Percentiles rank a stretch among this genome's conserved stretches.
Evolutionary conservation across 2,329 filamentous ascomycete genomes (phyloP).

Genomic region (Apiospora pterosperma): DNA sequence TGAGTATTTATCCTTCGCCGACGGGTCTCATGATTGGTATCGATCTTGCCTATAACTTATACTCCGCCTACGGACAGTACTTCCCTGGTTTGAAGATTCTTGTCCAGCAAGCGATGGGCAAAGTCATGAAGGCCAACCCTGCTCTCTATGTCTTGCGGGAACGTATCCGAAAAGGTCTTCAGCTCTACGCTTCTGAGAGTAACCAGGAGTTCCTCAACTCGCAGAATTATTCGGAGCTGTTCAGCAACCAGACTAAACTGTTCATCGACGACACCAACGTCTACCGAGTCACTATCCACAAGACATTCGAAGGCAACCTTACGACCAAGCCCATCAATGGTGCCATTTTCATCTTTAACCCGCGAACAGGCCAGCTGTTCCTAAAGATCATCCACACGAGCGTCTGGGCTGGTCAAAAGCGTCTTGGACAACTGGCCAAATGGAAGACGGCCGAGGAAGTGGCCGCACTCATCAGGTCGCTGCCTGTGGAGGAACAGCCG

Average conservation of each 20-base stretch:
- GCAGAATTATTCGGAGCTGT: slow-evolving; percentile 98
- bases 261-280: slow-evolving; percentile 99
- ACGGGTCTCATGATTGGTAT: slow-evolving; percentile 98
- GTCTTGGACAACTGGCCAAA: slow-evolving; percentile 95
- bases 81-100: slow-evolving; percentile 96
- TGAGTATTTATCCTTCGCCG: slow-evolving; percentile 96
- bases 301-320: slow-evolving; percentile 98
- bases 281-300: slow-evolving; percentile 98
- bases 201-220: slow-evolving; percentile 99
- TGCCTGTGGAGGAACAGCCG: slow-evolving; percentile 96
- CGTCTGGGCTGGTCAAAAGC: slow-evolving; percentile 98
- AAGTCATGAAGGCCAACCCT: slow-evolving; percentile 99
- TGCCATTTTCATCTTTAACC: slow-evolving; percentile 99
- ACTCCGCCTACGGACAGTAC: slow-evolving; percentile 97
- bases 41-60: slow-evolving; percentile 95
- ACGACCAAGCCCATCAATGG: slow-evolving; percentile 99
- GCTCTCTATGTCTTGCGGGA: slow-evolving; percentile 94
- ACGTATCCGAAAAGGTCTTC: slow-evolving; percentile 96
- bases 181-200: slow-evolving; percentile 96
- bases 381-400: slow-evolving; percentile 99
- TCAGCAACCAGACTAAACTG: slow-evolving; percentile 97
- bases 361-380: slow-evolving; percentile 95
- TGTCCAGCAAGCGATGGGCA: slow-evolving; percentile 97
- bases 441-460: slow-evolving; percentile 99
- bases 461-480: slow-evolving; percentile 87